Evolutionary conservation across 129 eudicot genomes (phyloP).

Genomic region (Flaveria ramosissima): DNA sequence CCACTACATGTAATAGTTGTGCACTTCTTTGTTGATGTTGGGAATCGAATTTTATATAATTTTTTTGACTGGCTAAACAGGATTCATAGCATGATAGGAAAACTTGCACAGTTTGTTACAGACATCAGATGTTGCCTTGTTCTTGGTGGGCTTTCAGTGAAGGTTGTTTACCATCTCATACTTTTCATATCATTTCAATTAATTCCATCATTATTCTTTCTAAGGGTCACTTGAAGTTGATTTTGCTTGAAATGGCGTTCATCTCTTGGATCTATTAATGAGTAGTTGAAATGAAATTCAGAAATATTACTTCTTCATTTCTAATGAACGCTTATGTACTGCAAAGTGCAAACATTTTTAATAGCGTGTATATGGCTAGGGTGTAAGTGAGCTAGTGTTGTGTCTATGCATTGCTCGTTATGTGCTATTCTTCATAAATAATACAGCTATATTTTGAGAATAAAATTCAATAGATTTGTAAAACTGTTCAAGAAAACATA

Average conservation of each 20-base stretch:
- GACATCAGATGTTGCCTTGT: constrained; percentile 88
- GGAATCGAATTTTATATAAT: constrained; percentile 8
- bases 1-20: constrained; percentile 4
- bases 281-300: neutral
- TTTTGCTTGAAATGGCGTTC: neutral
- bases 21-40: constrained; percentile 8
- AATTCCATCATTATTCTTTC: neutral
- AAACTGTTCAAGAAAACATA: neutral
- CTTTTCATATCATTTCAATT: neutral
- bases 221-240: neutral
- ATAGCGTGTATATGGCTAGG: neutral
- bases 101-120: constrained; percentile 76
- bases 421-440: neutral
- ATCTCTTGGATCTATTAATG: neutral
- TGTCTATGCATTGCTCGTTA: neutral
- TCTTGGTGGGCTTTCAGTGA: constrained; percentile 82
- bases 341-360: neutral
- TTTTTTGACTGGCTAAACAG: constrained; percentile 44
- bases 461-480: neutral
- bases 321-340: neutral
- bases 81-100: constrained; percentile 89
- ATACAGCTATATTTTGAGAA: neutral
- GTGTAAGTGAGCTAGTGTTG: neutral
- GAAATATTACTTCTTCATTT: constrained; percentile 2
- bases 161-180: constrained; percentile 53